phyloP scores from a whole-genome alignment of 2,329 filamentous ascomycete species.

The Botrytis medusae region DNA sequence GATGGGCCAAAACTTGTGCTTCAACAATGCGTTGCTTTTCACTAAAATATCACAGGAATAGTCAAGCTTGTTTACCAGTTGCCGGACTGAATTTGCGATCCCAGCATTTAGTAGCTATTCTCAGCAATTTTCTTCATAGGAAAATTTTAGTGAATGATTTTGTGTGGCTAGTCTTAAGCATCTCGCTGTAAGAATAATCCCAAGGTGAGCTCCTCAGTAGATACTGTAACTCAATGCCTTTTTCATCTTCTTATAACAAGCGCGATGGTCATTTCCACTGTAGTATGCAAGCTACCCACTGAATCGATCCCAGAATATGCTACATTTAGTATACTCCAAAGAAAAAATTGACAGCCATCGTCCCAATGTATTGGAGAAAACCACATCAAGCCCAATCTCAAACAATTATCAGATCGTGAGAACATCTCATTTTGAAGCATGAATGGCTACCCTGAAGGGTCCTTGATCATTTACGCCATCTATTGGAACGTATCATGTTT shows the following conservation, averaged over 20 bases:
- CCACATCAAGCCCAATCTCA: not conserved
- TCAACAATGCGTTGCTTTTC: not conserved
- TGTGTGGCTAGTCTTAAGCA: not conserved
- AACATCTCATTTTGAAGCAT: not conserved
- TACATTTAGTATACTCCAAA: not conserved
- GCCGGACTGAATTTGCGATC: not conserved
- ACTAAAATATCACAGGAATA: not conserved
- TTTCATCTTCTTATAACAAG: not conserved
- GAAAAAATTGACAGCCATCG: not conserved
- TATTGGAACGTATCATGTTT: too few species aligned
- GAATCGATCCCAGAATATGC: not conserved
- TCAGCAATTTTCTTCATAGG: not conserved
- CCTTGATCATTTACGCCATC: not conserved
- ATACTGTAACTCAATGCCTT: not conserved
- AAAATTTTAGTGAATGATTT: not conserved
- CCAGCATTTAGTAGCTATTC: not conserved
- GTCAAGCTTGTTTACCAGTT: not conserved
- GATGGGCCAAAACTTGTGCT: not conserved
- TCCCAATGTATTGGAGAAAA: not conserved
- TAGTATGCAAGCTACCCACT: rapidly evolving
- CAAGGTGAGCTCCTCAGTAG: not conserved
- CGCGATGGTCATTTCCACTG: not conserved
- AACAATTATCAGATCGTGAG: not conserved
- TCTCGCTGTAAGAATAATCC: not conserved
- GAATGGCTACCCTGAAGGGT: not conserved